A percentile compares a stretch with the other conserved stretches of the same genome.
These are phyloP conservation scores for Diaporthe longicolla DNA, from an alignment of 2,329 filamentous ascomycete genomes.

Conservation along the genomic window DNA sequence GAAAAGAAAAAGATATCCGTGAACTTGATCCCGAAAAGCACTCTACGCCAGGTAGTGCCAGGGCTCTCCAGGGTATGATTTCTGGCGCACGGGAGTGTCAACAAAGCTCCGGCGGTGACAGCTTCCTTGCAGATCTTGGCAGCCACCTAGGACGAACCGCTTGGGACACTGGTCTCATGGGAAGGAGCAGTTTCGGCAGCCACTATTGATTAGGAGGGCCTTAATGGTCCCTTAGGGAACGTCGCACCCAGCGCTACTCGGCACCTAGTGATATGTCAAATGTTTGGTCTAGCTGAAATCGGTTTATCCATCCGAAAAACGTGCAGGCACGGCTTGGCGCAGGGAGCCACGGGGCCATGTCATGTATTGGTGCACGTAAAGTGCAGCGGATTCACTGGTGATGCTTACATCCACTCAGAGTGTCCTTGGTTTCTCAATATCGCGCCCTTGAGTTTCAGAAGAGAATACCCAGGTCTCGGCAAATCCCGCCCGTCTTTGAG, in stretches of 20 bases:
- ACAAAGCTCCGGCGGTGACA: neutral
- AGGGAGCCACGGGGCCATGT: neutral
- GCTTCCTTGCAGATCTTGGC: constrained; percentile 6
- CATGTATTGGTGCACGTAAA: neutral
- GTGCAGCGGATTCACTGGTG: neutral
- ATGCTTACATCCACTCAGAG: neutral
- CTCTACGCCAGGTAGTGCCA: no score
- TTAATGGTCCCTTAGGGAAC: neutral
- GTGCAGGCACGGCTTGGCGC: constrained; percentile 24
- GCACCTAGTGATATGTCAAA: neutral
- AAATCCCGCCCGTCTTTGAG: neutral
- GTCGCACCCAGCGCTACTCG: neutral
- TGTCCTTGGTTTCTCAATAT: neutral
- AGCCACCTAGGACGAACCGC: neutral
- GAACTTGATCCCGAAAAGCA: no score
- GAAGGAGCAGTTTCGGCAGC: neutral
- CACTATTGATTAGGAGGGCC: neutral
- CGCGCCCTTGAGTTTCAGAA: neutral
- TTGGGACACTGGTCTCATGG: no score
- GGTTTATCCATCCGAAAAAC: neutral
- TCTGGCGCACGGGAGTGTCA: neutral
- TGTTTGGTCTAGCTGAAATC: neutral
- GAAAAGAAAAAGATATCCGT: no score
- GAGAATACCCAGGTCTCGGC: neutral
- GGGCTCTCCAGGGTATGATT: no score